Conservation (phyloP, 257 asterid genomes). For the Solanum okadae region DNA sequence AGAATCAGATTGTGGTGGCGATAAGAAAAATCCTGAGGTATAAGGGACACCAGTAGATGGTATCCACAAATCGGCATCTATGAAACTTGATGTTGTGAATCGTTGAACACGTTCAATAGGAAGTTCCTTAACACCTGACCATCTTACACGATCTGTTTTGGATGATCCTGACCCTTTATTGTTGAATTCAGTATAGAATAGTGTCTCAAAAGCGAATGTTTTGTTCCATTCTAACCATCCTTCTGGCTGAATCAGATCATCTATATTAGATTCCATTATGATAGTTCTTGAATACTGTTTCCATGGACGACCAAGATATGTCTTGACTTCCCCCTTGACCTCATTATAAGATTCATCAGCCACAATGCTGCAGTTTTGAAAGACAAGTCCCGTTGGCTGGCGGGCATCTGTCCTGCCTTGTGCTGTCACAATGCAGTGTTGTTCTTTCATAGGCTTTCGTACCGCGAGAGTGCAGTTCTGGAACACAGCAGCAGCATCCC, state of each 20-base stretch:
- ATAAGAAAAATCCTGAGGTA: conserved; percentile 34
- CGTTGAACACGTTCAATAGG: conserved; percentile 39
- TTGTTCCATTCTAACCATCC: conserved; percentile 75
- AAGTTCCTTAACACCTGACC: conserved; percentile 72
- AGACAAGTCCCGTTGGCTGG: conserved; percentile 61
- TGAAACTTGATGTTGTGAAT: conserved; percentile 37
- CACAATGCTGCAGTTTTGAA: conserved; percentile 60
- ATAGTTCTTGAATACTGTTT: conserved; percentile 64
- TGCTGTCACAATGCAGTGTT: conserved; percentile 70
- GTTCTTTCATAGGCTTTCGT: conserved; percentile 58
- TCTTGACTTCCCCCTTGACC: conserved; percentile 15
- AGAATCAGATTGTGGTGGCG: conserved; percentile 41
- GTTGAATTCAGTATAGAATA: conserved; percentile 69
- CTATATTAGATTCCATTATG: conserved; percentile 60
- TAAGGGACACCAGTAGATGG: conserved; percentile 34
- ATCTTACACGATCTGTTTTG: conserved; percentile 38
- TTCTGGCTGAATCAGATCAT: conserved; percentile 52
- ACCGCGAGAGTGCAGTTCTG: conserved; percentile 67
- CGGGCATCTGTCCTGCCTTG: conserved; percentile 67
- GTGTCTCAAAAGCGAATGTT: conserved; percentile 32
- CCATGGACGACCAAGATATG: conserved; percentile 83
- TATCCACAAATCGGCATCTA: conserved; percentile 54
- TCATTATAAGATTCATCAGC: conserved; percentile 41
- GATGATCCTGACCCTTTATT: conserved; percentile 64
- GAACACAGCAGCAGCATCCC: conserved; percentile 69